A percentile compares a stretch with the other conserved stretches of the same genome.
Conservation (phyloP, 2,329 filamentous ascomycete genomes). For the Ustulina deusta region DNA sequence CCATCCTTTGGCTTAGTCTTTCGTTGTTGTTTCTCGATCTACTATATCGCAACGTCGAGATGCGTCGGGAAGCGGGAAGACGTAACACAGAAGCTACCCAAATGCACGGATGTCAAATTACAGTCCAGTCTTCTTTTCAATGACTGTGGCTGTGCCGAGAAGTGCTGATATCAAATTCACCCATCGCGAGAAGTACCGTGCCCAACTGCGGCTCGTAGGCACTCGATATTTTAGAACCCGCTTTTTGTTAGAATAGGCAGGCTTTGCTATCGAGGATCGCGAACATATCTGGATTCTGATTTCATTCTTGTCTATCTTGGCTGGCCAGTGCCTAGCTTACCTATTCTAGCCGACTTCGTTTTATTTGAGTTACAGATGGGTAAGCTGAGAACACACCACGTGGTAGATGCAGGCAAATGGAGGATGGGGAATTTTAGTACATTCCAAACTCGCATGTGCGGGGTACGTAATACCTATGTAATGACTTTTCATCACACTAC, state of each 20-base stretch:
- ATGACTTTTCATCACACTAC: not conserved
- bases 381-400: not conserved
- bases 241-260: conserved; percentile 37
- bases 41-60: not conserved
- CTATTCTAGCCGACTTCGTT: too few relatives aligned
- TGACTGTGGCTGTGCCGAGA: conserved; percentile 99
- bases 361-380: not conserved
- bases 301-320: not conserved
- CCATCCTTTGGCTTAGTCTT: conserved; percentile 25
- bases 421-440: not conserved
- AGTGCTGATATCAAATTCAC: conserved; percentile 83
- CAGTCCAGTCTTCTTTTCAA: conserved; percentile 79
- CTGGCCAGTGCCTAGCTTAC: conserved; percentile 9
- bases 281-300: conserved; percentile 45
- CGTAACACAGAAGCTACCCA: not conserved
- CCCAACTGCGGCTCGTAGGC: conserved; percentile 50
- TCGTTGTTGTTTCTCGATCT: conserved; percentile 9
- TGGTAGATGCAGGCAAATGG: not conserved
- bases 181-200: conserved; percentile 54
- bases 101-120: conserved; percentile 99
- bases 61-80: not conserved
- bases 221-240: conserved; percentile 42
- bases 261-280: conserved; percentile 51
- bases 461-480: not conserved
- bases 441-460: not conserved